These are phyloP conservation scores for Saccharomyces hybrid DNA, from an alignment of 1,139 yeast genomes.

Conservation along the genomic window DNA sequence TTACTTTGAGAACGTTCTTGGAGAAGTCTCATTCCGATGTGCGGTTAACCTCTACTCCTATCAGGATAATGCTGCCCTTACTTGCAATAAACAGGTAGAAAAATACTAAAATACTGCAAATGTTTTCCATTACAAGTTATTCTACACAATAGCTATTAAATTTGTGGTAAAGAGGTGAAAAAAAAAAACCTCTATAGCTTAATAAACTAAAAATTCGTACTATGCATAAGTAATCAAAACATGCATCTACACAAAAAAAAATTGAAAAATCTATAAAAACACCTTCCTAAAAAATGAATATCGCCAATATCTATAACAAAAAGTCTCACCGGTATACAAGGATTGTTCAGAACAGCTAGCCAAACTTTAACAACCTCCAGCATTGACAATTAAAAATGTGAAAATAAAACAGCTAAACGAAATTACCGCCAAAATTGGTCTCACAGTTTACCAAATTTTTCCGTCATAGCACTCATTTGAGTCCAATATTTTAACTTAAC, in stretches of 20 bases:
- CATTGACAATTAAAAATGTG: background rate
- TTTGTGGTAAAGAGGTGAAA: background rate
- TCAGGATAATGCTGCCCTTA: background rate
- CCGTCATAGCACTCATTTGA: slow-evolving; percentile 20
- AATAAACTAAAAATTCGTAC: background rate
- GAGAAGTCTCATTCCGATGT: background rate
- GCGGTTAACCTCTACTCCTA: background rate
- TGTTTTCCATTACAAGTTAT: background rate
- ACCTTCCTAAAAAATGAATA: background rate
- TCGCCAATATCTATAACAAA: background rate
- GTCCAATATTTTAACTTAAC: slow-evolving; percentile 21
- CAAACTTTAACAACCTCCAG: background rate
- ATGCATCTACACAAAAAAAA: background rate
- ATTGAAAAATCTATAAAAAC: background rate
- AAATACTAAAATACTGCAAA: background rate
- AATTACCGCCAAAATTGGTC: background rate
- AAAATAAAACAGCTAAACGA: background rate
- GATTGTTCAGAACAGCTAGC: background rate
- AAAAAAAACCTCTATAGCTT: background rate
- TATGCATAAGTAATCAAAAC: background rate
- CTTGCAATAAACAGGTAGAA: background rate
- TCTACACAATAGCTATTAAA: background rate
- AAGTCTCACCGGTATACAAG: background rate
- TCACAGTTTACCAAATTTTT: slow-evolving; percentile 20
- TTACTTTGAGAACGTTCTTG: background rate